Percentiles rank a stretch among this genome's conserved stretches.
Evolutionary conservation across 2,329 filamentous ascomycete genomes (phyloP).

Genomic region (Graphilbum fragrans): DNA sequence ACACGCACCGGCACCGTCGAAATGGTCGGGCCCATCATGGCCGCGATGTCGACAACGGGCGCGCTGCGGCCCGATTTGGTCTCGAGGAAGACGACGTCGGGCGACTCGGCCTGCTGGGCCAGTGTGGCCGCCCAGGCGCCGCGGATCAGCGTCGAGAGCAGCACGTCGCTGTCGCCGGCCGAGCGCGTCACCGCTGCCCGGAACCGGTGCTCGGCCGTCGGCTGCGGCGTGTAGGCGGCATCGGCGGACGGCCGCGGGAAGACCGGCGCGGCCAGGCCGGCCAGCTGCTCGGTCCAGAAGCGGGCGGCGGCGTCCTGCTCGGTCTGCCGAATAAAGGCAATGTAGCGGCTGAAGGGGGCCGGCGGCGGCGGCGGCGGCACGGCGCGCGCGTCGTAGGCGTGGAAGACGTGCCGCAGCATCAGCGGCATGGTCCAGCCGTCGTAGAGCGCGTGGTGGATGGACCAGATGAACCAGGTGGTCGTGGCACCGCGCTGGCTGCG

Average conservation of each 20-base stretch:
- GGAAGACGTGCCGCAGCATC: constrained; percentile 11
- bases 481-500: constrained; percentile 30
- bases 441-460: constrained; percentile 44
- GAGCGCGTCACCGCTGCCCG: neutral
- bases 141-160: constrained; percentile 41
- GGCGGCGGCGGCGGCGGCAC: too few relatives aligned
- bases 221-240: too few relatives aligned
- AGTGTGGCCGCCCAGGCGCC: constrained; percentile 46
- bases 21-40: constrained; percentile 32
- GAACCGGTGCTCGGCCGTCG: too few relatives aligned
- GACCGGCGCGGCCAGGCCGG: too few relatives aligned
- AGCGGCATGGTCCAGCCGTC: constrained; percentile 45
- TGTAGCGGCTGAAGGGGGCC: too few relatives aligned
- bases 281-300: too few relatives aligned
- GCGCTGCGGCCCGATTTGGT: constrained; percentile 32
- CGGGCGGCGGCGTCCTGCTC: too few relatives aligned
- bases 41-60: constrained; percentile 43
- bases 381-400: too few relatives aligned
- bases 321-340: too few relatives aligned
- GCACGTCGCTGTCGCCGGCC: constrained; percentile 1
- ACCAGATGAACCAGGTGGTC: constrained; percentile 35
- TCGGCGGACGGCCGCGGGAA: too few relatives aligned
- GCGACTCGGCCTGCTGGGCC: constrained; percentile 31
- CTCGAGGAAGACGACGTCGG: constrained; percentile 46
- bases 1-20: constrained; percentile 46